Conservation (phyloP, 2,329 filamentous ascomycete species). For the Verticillium klebahnii region DNA sequence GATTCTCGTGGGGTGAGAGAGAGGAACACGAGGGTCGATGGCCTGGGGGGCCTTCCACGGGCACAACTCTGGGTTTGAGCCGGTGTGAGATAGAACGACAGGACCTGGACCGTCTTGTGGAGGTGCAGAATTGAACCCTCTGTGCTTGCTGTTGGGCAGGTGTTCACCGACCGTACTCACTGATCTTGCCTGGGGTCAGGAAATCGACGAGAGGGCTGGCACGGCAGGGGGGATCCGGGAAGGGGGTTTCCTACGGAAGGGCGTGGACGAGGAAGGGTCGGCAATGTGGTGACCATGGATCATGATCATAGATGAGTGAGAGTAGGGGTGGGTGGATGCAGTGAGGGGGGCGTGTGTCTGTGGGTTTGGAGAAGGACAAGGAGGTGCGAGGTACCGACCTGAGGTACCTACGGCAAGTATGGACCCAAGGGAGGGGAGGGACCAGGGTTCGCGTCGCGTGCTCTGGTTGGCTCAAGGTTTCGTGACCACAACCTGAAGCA, state of each 20-base stretch:
- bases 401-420: too few species aligned
- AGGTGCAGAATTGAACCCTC: background rate
- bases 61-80: background rate
- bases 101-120: background rate
- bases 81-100: background rate
- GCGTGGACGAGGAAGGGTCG: background rate
- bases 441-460: background rate
- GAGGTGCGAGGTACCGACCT: too few species aligned
- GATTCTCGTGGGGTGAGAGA: background rate
- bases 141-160: background rate
- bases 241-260: background rate
- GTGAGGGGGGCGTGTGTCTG: background rate
- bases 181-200: background rate
- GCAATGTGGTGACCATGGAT: slow-evolving; percentile 1
- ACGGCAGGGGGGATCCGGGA: background rate
- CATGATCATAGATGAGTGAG: background rate
- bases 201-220: too few species aligned
- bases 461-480: background rate
- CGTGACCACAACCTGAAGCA: slow-evolving; percentile 6
- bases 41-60: background rate
- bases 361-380: background rate
- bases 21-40: background rate
- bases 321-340: background rate
- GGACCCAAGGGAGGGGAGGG: background rate
- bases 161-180: too few species aligned